Conservation (phyloP, 306 rosid genomes). For the Abrus precatorius region DNA sequence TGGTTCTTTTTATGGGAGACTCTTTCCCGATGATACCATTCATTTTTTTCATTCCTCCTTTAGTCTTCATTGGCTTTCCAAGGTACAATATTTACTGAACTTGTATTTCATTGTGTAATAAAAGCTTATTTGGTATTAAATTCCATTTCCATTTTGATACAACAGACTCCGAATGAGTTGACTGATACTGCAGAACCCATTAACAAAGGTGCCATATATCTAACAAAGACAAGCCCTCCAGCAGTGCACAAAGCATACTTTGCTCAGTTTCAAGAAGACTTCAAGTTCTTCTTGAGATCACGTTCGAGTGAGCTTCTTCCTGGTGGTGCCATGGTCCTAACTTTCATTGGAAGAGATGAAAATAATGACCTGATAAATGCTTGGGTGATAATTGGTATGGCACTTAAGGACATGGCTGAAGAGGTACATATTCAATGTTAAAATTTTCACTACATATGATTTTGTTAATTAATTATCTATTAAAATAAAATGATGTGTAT, state of each 20-base stretch:
- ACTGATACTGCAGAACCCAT: not conserved
- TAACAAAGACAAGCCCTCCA: constrained; percentile 47
- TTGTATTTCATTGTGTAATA: not conserved
- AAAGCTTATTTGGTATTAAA: not conserved
- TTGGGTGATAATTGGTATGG: constrained; percentile 47
- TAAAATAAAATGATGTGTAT: not conserved
- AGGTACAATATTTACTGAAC: constrained; percentile 31
- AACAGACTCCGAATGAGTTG: constrained; percentile 43
- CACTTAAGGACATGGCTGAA: constrained; percentile 57
- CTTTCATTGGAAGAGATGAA: constrained; percentile 44
- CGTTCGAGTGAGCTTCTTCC: constrained; percentile 58
- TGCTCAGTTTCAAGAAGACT: constrained; percentile 54
- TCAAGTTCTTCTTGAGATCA: constrained; percentile 51
- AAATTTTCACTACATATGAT: not conserved
- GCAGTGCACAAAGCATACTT: constrained; percentile 44
- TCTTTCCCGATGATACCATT: constrained; percentile 39
- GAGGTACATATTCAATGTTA: constrained; percentile 46
- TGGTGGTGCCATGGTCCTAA: constrained; percentile 59
- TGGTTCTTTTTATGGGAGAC: constrained; percentile 41
- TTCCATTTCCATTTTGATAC: not conserved
- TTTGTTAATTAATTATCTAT: not conserved
- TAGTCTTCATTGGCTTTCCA: constrained; percentile 51
- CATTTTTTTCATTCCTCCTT: constrained; percentile 46
- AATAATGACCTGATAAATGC: constrained; percentile 26
- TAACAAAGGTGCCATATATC: constrained; percentile 38